phyloP scores from a whole-genome alignment of 495 filamentous ascomycete species.

The Hamigera avellanea region DNA sequence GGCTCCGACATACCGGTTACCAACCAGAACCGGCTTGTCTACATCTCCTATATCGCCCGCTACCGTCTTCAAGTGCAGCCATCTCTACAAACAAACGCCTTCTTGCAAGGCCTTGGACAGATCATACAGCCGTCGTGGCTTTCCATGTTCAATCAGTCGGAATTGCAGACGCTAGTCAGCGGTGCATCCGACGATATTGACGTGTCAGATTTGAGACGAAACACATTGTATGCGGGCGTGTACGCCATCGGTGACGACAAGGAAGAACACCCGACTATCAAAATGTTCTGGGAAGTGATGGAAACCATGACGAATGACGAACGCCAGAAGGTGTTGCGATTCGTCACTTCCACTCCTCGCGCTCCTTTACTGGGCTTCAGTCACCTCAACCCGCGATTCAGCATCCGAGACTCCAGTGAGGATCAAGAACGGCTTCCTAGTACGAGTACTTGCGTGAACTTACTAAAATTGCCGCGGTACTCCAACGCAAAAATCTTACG shows the following conservation, averaged over 20 bases:
- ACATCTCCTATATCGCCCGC: slow-evolving; percentile 81
- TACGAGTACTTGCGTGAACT: slow-evolving; percentile 93
- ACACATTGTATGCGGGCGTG: slow-evolving; percentile 80
- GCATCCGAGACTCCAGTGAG: slow-evolving; percentile 73
- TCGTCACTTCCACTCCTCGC: slow-evolving; percentile 86
- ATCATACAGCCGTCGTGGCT: slow-evolving; percentile 92
- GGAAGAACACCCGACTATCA: slow-evolving; percentile 69
- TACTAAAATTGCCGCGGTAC: slow-evolving; percentile 89
- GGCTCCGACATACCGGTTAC: slow-evolving; percentile 75
- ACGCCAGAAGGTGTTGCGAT: slow-evolving; percentile 78
- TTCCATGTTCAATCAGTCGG: slow-evolving; percentile 95
- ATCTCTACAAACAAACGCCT: slow-evolving; percentile 67
- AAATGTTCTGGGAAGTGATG: slow-evolving; percentile 91
- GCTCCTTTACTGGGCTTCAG: slow-evolving; percentile 88
- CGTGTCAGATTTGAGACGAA: slow-evolving; percentile 71
- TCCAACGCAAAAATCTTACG: slow-evolving; percentile 46
- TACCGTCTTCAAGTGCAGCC: slow-evolving; percentile 77
- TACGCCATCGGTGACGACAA: slow-evolving; percentile 83
- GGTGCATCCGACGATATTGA: slow-evolving; percentile 78
- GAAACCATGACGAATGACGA: slow-evolving; percentile 58
- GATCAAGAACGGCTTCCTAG: slow-evolving; percentile 78
- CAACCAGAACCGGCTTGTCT: slow-evolving; percentile 83
- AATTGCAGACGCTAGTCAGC: slow-evolving; percentile 85
- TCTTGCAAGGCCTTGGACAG: slow-evolving; percentile 69
- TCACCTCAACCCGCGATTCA: slow-evolving; percentile 76